Evolutionary conservation across 2,329 filamentous ascomycete genomes (phyloP).

Genomic region (Pseudogymnoascus sp.): DNA sequence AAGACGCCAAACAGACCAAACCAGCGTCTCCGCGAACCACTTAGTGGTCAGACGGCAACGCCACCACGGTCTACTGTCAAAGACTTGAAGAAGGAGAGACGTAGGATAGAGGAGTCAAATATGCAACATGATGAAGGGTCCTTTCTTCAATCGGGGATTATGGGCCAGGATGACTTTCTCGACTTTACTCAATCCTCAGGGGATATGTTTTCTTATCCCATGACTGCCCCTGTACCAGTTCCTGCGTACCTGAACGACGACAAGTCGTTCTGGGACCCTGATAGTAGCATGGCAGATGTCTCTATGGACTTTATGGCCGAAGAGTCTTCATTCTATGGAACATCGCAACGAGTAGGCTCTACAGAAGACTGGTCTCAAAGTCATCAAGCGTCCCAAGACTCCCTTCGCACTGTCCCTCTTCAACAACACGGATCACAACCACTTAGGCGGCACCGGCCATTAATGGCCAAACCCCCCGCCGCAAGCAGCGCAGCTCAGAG

Average conservation of each 20-base stretch:
- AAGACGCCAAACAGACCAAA: conserved; percentile 36
- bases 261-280: conserved; percentile 51
- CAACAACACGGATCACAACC: conserved; percentile 3
- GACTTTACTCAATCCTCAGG: conserved; percentile 34
- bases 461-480: conserved; percentile 10
- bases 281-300: conserved; percentile 47
- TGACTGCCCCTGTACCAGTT: conserved; percentile 49
- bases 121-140: conserved; percentile 25
- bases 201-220: conserved; percentile 54
- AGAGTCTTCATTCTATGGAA: conserved; percentile 23
- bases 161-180: conserved; percentile 13
- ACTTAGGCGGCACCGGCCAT: neutral
- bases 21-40: conserved; percentile 29
- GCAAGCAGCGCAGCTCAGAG: conserved; percentile 29
- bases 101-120: neutral
- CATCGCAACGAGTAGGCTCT: conserved; percentile 40
- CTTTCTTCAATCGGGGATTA: conserved; percentile 4
- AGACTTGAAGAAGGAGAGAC: conserved; percentile 39
- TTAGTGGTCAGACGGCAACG: conserved; percentile 46
- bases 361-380: conserved; percentile 53
- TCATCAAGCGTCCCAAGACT: conserved; percentile 49
- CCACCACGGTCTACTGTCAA: conserved; percentile 54
- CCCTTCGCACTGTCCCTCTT: conserved; percentile 21
- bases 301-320: conserved; percentile 51
- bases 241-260: conserved; percentile 38